Conservation (phyloP, 2,329 filamentous ascomycete species). For the Pseudopithomyces chartarum region DNA sequence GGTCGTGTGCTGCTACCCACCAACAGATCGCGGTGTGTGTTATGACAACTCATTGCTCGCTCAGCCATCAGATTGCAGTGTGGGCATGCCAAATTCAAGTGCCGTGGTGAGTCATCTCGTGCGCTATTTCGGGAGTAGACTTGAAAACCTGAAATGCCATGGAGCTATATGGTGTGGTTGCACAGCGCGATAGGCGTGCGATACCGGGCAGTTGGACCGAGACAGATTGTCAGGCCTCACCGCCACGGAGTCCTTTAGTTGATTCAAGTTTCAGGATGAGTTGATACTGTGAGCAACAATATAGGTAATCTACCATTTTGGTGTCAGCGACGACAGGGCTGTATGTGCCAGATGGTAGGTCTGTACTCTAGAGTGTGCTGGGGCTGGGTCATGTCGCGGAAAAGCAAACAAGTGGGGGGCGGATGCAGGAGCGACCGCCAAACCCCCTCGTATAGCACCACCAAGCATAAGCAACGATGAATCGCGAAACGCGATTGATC, state of each 20-base stretch:
- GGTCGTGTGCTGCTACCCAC: background rate
- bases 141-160: background rate
- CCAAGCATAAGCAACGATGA: no score
- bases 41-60: background rate
- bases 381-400: background rate
- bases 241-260: conserved; percentile 1
- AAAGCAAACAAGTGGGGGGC: background rate
- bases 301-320: background rate
- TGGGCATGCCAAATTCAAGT: background rate
- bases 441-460: no score
- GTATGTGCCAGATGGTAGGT: background rate
- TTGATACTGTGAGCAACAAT: background rate
- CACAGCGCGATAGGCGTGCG: conserved; percentile 1
- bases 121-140: background rate
- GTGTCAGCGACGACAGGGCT: background rate
- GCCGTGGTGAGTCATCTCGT: background rate
- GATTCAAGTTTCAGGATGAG: background rate
- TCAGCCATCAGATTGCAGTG: background rate
- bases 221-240: conserved; percentile 1
- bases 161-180: background rate
- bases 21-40: background rate
- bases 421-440: background rate
- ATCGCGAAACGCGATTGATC: background rate
- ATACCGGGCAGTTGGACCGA: conserved; percentile 1
- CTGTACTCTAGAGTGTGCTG: background rate